A percentile compares a stretch with the other conserved stretches of the same genome.
These are phyloP conservation scores for Physcomitrellopsis africana DNA, from an alignment of 225 moss, liverwort and hornwort genomes.

Conservation along the genomic window DNA sequence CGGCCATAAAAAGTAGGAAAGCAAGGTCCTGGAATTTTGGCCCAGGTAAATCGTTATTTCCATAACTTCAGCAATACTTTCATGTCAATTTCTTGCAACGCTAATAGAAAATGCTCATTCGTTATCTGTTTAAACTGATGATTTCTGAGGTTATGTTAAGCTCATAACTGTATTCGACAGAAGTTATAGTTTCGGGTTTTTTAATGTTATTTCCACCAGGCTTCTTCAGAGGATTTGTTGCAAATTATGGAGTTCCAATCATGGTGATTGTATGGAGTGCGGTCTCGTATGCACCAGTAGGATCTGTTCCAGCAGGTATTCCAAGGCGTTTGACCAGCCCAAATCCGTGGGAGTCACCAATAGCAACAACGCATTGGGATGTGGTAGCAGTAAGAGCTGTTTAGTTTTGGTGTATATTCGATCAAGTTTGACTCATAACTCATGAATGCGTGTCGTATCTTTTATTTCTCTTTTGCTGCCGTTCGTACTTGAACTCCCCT, in stretches of 20 bases:
- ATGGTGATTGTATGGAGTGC: slow-evolving; percentile 79
- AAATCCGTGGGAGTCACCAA: slow-evolving; percentile 56
- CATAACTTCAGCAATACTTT: slow-evolving; percentile 1
- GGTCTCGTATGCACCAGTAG: slow-evolving; percentile 62
- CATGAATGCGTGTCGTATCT: neutral
- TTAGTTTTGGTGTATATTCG: neutral
- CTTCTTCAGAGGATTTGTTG: slow-evolving; percentile 54
- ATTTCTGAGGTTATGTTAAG: neutral
- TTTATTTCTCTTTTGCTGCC: neutral
- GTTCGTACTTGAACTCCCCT: neutral
- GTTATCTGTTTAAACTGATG: slow-evolving; percentile 2
- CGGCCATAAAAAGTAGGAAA: slow-evolving; percentile 61
- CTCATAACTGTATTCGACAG: neutral
- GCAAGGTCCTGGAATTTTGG: slow-evolving; percentile 81
- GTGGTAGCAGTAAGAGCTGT: slow-evolving; percentile 48
- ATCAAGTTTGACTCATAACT: neutral
- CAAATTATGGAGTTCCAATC: slow-evolving; percentile 76
- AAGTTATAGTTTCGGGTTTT: slow-evolving; percentile 6
- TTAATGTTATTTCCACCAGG: slow-evolving; percentile 40
- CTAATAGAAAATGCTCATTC: neutral
- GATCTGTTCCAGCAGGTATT: slow-evolving; percentile 72
- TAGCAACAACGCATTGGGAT: slow-evolving; percentile 62
- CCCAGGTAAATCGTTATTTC: slow-evolving; percentile 46
- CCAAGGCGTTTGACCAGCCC: slow-evolving; percentile 74
- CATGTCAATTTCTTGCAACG: slow-evolving; percentile 15